phyloP scores from a whole-genome alignment of 208 protist genomes.

The Leishmania amazonensis region DNA sequence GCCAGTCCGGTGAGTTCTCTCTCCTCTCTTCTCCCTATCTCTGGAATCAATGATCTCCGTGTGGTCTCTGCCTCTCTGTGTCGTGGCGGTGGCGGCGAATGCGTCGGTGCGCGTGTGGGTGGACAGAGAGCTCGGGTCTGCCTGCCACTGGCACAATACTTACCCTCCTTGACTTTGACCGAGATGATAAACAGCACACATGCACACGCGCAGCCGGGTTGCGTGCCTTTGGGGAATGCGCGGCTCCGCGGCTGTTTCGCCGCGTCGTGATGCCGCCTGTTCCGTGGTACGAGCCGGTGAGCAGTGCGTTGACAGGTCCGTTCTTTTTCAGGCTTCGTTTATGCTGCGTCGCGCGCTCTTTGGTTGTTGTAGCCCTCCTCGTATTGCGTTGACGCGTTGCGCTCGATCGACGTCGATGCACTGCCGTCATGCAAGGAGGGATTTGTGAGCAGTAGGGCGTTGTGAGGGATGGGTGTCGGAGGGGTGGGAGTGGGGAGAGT shows the following conservation, averaged over 20 bases:
- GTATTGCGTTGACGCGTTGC: not conserved
- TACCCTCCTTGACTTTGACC: not conserved
- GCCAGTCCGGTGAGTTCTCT: not conserved
- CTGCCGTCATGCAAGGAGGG: not conserved
- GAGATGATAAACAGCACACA: not conserved
- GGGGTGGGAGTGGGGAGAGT: not conserved
- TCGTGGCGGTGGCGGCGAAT: not conserved
- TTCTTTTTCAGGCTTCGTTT: not conserved
- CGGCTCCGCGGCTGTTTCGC: not conserved
- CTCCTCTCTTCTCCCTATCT: not conserved
- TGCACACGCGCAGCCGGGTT: not conserved
- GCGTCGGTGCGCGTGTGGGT: not conserved
- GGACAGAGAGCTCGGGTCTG: not conserved
- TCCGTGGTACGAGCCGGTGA: not conserved
- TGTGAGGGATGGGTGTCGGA: not conserved
- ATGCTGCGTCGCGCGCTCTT: not conserved
- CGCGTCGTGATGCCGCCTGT: not conserved
- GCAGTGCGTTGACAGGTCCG: not conserved
- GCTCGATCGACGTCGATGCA: not conserved
- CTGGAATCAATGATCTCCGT: not conserved
- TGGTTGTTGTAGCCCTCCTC: not conserved
- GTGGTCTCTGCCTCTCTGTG: not conserved
- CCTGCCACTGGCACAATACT: not conserved
- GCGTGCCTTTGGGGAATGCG: not conserved
- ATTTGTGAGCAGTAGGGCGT: not conserved